Conservation (phyloP, 768 basidiomycete species). For the Trametes gibbosa region DNA sequence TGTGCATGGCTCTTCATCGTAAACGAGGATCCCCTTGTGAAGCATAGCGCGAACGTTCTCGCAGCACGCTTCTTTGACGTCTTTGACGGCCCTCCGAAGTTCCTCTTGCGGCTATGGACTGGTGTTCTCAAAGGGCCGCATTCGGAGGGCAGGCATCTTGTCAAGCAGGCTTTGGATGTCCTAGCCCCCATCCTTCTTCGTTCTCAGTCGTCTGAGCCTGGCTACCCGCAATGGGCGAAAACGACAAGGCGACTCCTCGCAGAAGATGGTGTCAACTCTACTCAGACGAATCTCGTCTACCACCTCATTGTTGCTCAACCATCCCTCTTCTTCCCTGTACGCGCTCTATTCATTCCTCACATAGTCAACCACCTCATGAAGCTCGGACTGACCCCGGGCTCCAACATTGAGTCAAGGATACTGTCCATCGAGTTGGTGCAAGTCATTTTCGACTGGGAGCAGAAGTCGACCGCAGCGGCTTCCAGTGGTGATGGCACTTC, state of each 20-base stretch:
- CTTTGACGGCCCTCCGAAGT: conserved; percentile 87
- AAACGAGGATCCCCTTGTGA: conserved; percentile 86
- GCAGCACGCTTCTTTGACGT: conserved; percentile 89
- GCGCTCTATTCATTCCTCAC: conserved; percentile 88
- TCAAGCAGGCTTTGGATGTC: conserved; percentile 84
- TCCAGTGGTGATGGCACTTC: conserved; percentile 18
- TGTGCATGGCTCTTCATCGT: conserved; percentile 88
- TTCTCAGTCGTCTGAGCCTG: conserved; percentile 53
- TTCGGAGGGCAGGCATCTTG: conserved; percentile 71
- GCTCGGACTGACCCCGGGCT: conserved; percentile 72
- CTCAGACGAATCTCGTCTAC: conserved; percentile 79
- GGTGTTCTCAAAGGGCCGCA: conserved; percentile 81
- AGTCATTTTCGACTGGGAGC: conserved; percentile 93
- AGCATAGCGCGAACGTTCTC: conserved; percentile 88
- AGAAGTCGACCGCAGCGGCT: conserved; percentile 42
- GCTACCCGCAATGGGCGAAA: conserved; percentile 77
- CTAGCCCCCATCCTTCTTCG: conserved; percentile 79
- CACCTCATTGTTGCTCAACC: conserved; percentile 91
- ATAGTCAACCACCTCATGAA: conserved; percentile 89
- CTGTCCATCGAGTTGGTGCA: conserved; percentile 90
- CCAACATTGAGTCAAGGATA: conserved; percentile 77
- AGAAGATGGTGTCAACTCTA: conserved; percentile 76
- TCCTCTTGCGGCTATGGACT: conserved; percentile 87
- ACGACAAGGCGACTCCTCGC: conserved; percentile 80
- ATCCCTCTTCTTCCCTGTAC: conserved; percentile 88